Base-by-base conservation (phyloP, 345 rosid genomes). In the Brassica nigra region DNA sequence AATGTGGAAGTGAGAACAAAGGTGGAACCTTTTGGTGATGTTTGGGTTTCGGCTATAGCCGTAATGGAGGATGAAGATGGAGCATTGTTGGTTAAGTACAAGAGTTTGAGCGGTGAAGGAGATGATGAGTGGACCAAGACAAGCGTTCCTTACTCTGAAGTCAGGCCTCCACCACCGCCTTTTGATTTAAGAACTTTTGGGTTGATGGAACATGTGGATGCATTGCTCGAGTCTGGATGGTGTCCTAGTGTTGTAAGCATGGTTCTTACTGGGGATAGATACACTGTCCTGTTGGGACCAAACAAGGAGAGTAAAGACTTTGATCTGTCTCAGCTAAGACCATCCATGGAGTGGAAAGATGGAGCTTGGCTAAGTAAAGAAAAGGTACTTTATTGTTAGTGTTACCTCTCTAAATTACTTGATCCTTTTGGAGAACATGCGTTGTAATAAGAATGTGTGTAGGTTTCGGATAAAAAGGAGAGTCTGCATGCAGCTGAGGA, bases 41-140 rank as follows among this genome's bases (percentile, higher is more conserved):
- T 85, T 71, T 91, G 97, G 97, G 74, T 78, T 73, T 94, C 92
- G 71, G 92, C 86, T 59, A 73, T 86, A n/a, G 86, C 85, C 8
- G 74, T 91, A 33, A 83, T 84, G 76, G 89, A 86, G 76, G 73
- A 76, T 29, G 88, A 7, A 15, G 85, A 88, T 6, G 49, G 28
- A 31, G 83, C 86, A 49, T 78, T 9, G 76, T 42, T 81, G 18
- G 91, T 91, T 8, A 90, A 85, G 86, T 81, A 62, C 73, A 14
- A 47, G 54, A 47, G 54, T 47, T 14, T 47, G 54, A 47, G 49
- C 14, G 85, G 67, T 16, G 73, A 33, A 54, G 80, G 80, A 29
- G 88, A 80, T 4, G 57, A n/a, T 68, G 58, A 71, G 72, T 83
- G 64, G 27, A 54, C 44, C 0, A 74, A 67, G 70, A 73, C n/a